Base-by-base conservation (phyloP, 2,329 filamentous ascomycete species). In the Alternaria novae-zelandiae region DNA sequence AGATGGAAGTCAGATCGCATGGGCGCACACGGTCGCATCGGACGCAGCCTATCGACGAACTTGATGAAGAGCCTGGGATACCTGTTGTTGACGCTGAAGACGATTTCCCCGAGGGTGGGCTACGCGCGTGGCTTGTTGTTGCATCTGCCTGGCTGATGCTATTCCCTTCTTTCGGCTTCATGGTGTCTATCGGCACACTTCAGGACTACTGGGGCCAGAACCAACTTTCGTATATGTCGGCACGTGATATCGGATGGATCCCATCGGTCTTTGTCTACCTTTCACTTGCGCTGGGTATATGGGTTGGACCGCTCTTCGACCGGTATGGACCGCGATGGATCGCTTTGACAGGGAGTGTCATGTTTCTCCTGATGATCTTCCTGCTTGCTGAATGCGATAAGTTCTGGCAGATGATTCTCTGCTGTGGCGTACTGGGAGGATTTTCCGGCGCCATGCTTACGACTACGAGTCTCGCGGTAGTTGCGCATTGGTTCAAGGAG, bases 251-350 rank as follows among this genome's bases (percentile, higher is more conserved):
- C 20, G 93, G 92, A n/a, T 97, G 94, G 94, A 92, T 97, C 55
- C 94, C 96, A 65, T 92, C 91, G 47, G 82, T 97, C n/a, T 96
- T 94, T 74, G 88, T 91, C 3, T 96, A 96, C 71, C 82, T 97
- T 7, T 88, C 90, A 55, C 95, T 97, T 76, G 91, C 94, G 70
- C 87, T 92, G 36, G 93, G 93, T 13, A 86, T 97, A 17, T 93
- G 95, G 73, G 88, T 96, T 51, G 94, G 94, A 0, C 94, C 94
- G 0, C 82, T 97, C 13, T 97, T 79, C 57, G 77, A 79, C 51
- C 72, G 74, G n/a, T 78, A 79, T 41, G 77, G 77, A 13, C 77
- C 77, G 3, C 70, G 74, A 15, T 79, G 76, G 76, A 77, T 79
- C 15, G 72, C 75, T 4, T 45, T 78, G 53, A 53, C 68, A 2